Evolutionary conservation across 1,284 basidiomycete species (phyloP).

Genomic region (Boletus semigastroideus): DNA sequence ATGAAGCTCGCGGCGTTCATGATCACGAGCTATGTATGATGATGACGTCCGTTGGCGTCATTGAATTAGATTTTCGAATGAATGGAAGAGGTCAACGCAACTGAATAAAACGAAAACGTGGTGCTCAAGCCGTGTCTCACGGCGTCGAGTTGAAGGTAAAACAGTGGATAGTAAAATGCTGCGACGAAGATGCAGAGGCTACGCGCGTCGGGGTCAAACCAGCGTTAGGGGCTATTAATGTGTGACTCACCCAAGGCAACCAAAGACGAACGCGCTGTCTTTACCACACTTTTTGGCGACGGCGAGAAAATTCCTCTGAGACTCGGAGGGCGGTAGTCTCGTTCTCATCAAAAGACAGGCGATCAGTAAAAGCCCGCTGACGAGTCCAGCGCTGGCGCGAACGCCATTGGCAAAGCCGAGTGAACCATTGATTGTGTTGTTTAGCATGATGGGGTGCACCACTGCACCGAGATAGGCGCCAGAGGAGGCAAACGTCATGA

Average conservation of each 20-base stretch:
- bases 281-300: conserved; percentile 19
- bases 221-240: background rate
- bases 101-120: conserved; percentile 36
- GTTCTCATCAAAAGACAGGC: conserved; percentile 34
- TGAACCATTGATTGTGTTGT: conserved; percentile 37
- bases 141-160: conserved; percentile 34
- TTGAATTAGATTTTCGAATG: background rate
- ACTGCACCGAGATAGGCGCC: conserved; percentile 39
- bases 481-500: conserved; percentile 36
- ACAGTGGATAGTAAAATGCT: conserved; percentile 34
- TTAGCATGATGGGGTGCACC: conserved; percentile 41
- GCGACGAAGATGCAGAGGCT: conserved; percentile 23
- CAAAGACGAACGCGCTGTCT: conserved; percentile 30
- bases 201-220: background rate
- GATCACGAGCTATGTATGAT: conserved; percentile 31
- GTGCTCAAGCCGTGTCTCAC: conserved; percentile 20
- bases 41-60: too few relatives aligned
- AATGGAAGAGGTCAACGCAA: conserved; percentile 14
- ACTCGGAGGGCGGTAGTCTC: conserved; percentile 21
- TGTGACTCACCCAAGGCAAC: conserved; percentile 23
- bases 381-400: conserved; percentile 34
- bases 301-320: conserved; percentile 18
- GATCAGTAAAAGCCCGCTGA: conserved; percentile 29
- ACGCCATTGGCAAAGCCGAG: conserved; percentile 34
- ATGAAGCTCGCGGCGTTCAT: conserved; percentile 34